Percentiles rank a stretch among this genome's conserved stretches.
phyloP scores from a whole-genome alignment of 2,329 filamentous ascomycete species.

The Diaporthe amygdali region DNA sequence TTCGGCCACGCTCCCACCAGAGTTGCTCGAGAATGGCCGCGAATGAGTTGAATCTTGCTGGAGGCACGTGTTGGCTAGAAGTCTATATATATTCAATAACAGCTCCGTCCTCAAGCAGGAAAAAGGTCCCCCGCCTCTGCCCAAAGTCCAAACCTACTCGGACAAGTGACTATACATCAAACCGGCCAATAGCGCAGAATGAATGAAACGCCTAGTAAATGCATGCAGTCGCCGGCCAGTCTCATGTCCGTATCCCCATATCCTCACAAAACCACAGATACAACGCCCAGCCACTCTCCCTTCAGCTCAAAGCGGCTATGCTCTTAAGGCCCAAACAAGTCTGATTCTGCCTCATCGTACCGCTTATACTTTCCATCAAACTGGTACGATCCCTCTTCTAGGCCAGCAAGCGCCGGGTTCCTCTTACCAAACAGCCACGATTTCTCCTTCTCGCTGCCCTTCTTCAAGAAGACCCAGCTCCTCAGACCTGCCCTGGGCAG shows the following conservation, averaged over 20 bases:
- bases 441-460: conserved; percentile 4
- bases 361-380: conserved; percentile 27
- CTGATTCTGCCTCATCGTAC: conserved; percentile 29
- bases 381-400: conserved; percentile 29
- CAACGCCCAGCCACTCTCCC: not conserved
- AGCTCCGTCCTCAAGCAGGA: not conserved
- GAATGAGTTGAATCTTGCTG: too few relatives aligned
- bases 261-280: not conserved
- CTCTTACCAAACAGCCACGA: conserved; percentile 29
- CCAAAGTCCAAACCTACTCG: not conserved
- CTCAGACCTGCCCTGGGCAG: conserved; percentile 36
- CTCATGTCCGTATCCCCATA: not conserved
- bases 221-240: conserved; percentile 1
- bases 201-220: conserved; percentile 1
- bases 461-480: conserved; percentile 31
- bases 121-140: not conserved
- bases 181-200: not conserved
- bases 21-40: too few relatives aligned
- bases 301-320: not conserved
- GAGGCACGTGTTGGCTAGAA: not conserved
- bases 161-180: not conserved
- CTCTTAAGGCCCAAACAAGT: not conserved
- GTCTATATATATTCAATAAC: not conserved
- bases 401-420: conserved; percentile 29
- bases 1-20: too few relatives aligned